Conservation (phyloP, 2,329 filamentous ascomycete genomes). For the Blastomyces emzantsi region DNA sequence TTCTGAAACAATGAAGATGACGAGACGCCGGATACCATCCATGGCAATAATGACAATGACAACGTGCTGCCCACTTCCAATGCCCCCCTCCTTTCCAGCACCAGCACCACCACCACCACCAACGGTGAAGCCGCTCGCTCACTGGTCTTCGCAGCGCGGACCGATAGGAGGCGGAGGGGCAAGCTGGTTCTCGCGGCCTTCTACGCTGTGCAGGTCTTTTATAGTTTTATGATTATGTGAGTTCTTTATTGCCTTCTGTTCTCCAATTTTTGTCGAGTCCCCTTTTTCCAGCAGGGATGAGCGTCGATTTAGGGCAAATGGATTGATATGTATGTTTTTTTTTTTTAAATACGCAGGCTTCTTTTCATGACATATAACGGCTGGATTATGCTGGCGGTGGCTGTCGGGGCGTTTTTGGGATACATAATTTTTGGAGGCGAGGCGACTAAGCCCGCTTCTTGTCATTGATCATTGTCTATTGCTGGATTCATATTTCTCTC, state of each 20-base stretch:
- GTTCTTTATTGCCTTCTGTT: slow-evolving; percentile 32
- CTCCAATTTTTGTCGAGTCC: not conserved
- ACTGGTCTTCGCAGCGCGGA: slow-evolving; percentile 63
- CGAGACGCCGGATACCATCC: slow-evolving; percentile 5
- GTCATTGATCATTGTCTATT: slow-evolving; percentile 54
- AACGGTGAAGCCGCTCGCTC: slow-evolving; percentile 48
- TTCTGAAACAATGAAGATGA: slow-evolving; percentile 9
- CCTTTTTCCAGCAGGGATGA: not conserved
- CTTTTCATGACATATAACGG: slow-evolving; percentile 99
- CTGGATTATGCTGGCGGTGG: slow-evolving; percentile 90
- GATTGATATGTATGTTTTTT: not conserved
- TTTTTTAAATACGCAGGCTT: slow-evolving; percentile 53
- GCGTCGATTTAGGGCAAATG: not conserved
- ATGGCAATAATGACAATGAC: slow-evolving; percentile 22
- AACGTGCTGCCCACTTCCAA: slow-evolving; percentile 8
- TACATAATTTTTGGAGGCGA: slow-evolving; percentile 72
- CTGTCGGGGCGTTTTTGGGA: slow-evolving; percentile 78
- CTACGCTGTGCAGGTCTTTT: slow-evolving; percentile 93
- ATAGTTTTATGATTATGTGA: slow-evolving; percentile 99
- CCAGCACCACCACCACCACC: not conserved
- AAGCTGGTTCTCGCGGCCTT: slow-evolving; percentile 72
- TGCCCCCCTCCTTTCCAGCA: slow-evolving; percentile 11
- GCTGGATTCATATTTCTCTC: not conserved
- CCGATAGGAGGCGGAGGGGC: slow-evolving; percentile 54
- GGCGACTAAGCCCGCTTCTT: slow-evolving; percentile 77